A percentile compares a stretch with the other conserved stretches of the same genome.
Conservation (phyloP, 768 basidiomycete species). For the Daedaleopsis sinensis region DNA sequence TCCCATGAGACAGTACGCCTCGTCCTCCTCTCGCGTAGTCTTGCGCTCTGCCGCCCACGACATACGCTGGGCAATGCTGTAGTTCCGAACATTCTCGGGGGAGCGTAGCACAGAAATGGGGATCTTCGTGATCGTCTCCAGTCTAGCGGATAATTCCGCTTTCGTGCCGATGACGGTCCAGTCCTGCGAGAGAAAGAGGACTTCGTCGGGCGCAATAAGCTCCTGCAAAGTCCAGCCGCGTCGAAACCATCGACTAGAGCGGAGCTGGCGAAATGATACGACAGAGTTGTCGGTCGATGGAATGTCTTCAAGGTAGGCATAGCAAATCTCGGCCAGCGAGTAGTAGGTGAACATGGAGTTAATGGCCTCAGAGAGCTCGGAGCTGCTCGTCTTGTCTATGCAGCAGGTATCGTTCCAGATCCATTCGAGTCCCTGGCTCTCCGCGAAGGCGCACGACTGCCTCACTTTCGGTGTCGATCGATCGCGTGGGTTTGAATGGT, state of each 20-base stretch:
- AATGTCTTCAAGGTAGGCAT: slow-evolving; percentile 1
- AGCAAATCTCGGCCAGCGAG: background rate
- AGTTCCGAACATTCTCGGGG: too few species aligned
- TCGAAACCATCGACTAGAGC: background rate
- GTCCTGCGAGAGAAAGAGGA: background rate
- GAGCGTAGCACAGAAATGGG: background rate
- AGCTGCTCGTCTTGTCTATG: slow-evolving; percentile 10
- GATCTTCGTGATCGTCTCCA: background rate
- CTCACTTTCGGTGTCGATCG: background rate
- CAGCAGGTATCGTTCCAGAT: slow-evolving; percentile 13
- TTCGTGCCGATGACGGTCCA: background rate
- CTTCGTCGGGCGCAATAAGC: background rate
- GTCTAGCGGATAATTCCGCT: background rate
- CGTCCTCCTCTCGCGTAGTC: slow-evolving; percentile 5
- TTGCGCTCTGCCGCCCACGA: slow-evolving; percentile 7
- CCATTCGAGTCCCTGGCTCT: background rate
- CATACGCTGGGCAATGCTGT: slow-evolving; percentile 4
- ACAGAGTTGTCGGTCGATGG: background rate
- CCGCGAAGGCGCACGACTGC: background rate
- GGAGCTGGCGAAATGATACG: background rate
- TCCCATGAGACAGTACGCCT: slow-evolving; percentile 15
- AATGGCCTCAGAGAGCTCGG: slow-evolving; percentile 9
- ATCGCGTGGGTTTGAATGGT: background rate
- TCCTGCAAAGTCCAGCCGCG: slow-evolving; percentile 2
- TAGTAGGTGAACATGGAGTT: slow-evolving; percentile 6